Percentiles rank a stretch among this genome's conserved stretches.
Evolutionary conservation across 805 yeast genomes (phyloP).

Genomic region (Schwanniomyces pseudopolymorphus): DNA sequence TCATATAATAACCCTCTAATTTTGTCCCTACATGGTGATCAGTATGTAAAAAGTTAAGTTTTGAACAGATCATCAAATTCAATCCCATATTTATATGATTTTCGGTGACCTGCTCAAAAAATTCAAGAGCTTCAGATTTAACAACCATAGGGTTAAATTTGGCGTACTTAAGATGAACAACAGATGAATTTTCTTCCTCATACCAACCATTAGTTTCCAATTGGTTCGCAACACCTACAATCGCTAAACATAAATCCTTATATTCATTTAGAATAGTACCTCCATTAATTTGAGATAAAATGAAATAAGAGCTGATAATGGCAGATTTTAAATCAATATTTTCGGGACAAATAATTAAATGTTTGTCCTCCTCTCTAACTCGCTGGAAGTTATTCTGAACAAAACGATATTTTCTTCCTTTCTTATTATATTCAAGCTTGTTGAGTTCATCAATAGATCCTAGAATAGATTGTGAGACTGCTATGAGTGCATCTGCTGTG

Average conservation of each 20-base stretch:
- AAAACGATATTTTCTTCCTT: slow-evolving; percentile 50
- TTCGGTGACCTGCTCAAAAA: slow-evolving; percentile 22
- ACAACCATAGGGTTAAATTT: slow-evolving; percentile 29
- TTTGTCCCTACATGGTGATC: slow-evolving; percentile 56
- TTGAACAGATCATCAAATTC: slow-evolving; percentile 43
- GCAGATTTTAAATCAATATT: slow-evolving; percentile 31
- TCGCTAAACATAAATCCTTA: slow-evolving; percentile 45
- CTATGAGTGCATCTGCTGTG: slow-evolving; percentile 34
- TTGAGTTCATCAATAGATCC: slow-evolving; percentile 31
- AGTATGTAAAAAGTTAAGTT: slow-evolving; percentile 53
- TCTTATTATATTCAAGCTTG: slow-evolving; percentile 36
- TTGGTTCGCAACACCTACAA: slow-evolving; percentile 50
- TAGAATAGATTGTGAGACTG: slow-evolving; percentile 35
- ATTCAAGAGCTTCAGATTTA: slow-evolving; percentile 33
- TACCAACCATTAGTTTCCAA: slow-evolving; percentile 52
- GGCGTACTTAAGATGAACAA: slow-evolving; percentile 34
- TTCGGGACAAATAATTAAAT: slow-evolving; percentile 39
- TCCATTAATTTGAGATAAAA: slow-evolving; percentile 33
- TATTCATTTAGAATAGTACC: slow-evolving; percentile 36
- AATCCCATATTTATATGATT: slow-evolving; percentile 43
- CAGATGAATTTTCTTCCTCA: slow-evolving; percentile 44
- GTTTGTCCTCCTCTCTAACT: slow-evolving; percentile 49
- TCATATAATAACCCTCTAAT: slow-evolving; percentile 46
- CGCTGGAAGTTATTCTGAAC: slow-evolving; percentile 50
- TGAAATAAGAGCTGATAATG: slow-evolving; percentile 43